Percentiles rank a stretch among this genome's conserved stretches.
These are phyloP conservation scores for Xylariales sp. DNA, from an alignment of 2,329 filamentous ascomycete genomes.

Conservation along the genomic window DNA sequence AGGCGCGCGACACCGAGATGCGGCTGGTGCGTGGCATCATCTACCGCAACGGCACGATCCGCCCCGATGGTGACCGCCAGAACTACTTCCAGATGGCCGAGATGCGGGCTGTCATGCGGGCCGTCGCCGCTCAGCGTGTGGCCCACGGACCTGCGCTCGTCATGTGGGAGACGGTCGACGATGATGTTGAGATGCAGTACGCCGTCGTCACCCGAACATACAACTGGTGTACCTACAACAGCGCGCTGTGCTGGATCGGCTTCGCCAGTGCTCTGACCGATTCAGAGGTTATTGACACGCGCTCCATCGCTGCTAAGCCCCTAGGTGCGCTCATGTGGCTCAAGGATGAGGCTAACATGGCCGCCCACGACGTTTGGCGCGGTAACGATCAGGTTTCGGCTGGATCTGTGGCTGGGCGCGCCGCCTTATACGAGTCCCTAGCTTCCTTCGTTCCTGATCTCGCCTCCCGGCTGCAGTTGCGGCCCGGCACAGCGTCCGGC, in stretches of 20 bases:
- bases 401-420: not conserved
- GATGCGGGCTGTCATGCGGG: constrained; percentile 2
- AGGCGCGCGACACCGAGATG: not conserved
- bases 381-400: not conserved
- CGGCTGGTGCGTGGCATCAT: not conserved
- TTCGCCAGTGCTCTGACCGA: not conserved
- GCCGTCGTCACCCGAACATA: constrained; percentile 1
- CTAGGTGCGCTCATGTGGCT: constrained; percentile 4
- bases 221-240: constrained; percentile 3
- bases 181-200: constrained; percentile 1
- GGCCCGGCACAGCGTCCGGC: too few relatives aligned
- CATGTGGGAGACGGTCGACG: constrained; percentile 3
- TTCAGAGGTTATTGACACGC: not conserved
- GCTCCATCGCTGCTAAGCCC: not conserved
- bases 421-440: not conserved
- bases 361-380: constrained; percentile 1
- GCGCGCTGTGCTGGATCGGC: constrained; percentile 3
- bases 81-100: constrained; percentile 4
- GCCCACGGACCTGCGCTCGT: constrained; percentile 1
- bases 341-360: constrained; percentile 3
- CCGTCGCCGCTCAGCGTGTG: constrained; percentile 1
- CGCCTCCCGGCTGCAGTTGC: not conserved
- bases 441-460: not conserved
- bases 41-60: constrained; percentile 2
- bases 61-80: constrained; percentile 4